A percentile compares a stretch with the other conserved stretches of the same genome.
These are phyloP conservation scores for Xylaria sp. DNA, from an alignment of 2,329 filamentous ascomycete genomes.

Conservation along the genomic window DNA sequence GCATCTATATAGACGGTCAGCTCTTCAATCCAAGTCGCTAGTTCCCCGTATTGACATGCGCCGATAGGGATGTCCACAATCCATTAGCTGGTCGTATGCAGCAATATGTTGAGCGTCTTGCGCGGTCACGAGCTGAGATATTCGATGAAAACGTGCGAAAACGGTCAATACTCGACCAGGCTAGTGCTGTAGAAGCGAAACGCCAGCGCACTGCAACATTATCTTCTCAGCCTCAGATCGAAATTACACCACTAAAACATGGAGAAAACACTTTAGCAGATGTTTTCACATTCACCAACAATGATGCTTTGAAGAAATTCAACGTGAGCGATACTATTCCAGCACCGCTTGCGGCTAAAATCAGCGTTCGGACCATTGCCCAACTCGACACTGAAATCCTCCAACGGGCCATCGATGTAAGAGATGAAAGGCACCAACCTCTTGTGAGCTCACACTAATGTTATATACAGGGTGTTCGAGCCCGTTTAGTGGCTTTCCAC, in stretches of 20 bases:
- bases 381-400: conserved; percentile 76
- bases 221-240: conserved; percentile 55
- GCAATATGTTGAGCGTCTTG: conserved; percentile 84
- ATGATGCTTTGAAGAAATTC: conserved; percentile 78
- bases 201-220: conserved; percentile 75
- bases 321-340: conserved; percentile 81
- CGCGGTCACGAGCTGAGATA: conserved; percentile 79
- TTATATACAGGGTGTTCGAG: conserved; percentile 59
- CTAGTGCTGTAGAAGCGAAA: conserved; percentile 82
- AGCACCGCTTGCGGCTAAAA: conserved; percentile 77
- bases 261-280: conserved; percentile 83
- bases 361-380: conserved; percentile 81
- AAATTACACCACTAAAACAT: conserved; percentile 76
- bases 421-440: conserved; percentile 43
- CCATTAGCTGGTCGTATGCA: conserved; percentile 82
- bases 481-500: conserved; percentile 58
- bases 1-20: conserved; percentile 82
- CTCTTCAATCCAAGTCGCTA: conserved; percentile 18
- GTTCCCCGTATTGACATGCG: conserved; percentile 40
- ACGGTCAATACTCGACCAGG: conserved; percentile 76
- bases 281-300: conserved; percentile 85
- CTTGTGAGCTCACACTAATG: conserved; percentile 24
- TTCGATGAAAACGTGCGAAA: conserved; percentile 85
- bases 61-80: conserved; percentile 78
- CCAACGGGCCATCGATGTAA: conserved; percentile 77